Conservation (phyloP, 345 rosid genomes). For the Clarkia xantiana region DNA sequence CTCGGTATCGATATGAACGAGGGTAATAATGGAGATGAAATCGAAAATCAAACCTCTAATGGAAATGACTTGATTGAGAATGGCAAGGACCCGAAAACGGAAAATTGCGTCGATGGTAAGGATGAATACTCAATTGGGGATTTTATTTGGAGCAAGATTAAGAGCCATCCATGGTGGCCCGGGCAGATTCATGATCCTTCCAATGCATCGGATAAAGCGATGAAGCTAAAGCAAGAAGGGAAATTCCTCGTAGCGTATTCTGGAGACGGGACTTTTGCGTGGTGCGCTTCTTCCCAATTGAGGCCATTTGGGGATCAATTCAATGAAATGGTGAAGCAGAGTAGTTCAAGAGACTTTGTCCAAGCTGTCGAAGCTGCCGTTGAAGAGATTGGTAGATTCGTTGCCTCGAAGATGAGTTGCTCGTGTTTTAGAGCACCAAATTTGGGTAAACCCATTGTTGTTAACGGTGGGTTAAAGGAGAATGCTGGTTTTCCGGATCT, state of each 20-base stretch:
- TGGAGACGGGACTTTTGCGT: constrained; percentile 79
- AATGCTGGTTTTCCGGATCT: constrained; percentile 52
- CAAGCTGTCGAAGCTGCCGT: constrained; percentile 42
- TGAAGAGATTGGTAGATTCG: constrained; percentile 51
- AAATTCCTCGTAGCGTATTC: constrained; percentile 71
- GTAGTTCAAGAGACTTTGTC: constrained; percentile 37
- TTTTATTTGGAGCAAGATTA: constrained; percentile 90
- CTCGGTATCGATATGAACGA: constrained; percentile 21
- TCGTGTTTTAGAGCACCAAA: constrained; percentile 30
- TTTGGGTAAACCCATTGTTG: constrained; percentile 24
- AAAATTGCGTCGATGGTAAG: constrained; percentile 13
- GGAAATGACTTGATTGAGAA: constrained; percentile 7
- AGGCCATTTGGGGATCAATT: constrained; percentile 65
- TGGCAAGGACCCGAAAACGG: constrained; percentile 4
- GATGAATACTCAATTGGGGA: constrained; percentile 54
- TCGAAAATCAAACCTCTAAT: constrained; percentile 2
- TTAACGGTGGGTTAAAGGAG: constrained; percentile 56
- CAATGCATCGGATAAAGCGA: constrained; percentile 60
- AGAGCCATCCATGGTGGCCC: constrained; percentile 98
- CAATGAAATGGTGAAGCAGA: constrained; percentile 36
- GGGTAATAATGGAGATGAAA: constrained; percentile 8
- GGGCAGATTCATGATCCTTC: constrained; percentile 68
- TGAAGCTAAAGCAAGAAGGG: constrained; percentile 34
- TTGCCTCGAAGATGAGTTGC: constrained; percentile 36
- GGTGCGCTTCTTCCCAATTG: constrained; percentile 74